Base-by-base conservation (phyloP, 495 filamentous ascomycete species). In the Peziza echinospora region DNA sequence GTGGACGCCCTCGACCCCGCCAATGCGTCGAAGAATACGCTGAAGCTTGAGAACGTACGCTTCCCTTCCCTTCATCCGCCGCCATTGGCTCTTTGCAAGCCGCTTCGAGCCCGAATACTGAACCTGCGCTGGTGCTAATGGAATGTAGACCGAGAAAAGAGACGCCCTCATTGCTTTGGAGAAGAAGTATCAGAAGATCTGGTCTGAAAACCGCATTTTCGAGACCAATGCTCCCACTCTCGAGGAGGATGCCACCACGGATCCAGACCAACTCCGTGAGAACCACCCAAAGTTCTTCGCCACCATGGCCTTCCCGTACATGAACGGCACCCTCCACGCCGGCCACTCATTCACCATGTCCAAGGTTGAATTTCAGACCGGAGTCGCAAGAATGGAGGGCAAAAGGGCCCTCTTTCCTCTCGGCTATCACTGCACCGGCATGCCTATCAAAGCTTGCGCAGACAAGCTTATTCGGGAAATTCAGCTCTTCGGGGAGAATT, bases 391-490 rank as follows among this genome's bases (percentile, higher is more conserved):
- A 28, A 91, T 94, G 85, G 73, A 89, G 62, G 89, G 89, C 51
- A 83, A 83, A 66, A 69, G 79, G 41, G 69, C 75, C 48, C 68
- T 96, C 40, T 94, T 87, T 63, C 89, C 89, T 45, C 74, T 82
- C 43, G 91, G 89, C 11, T 96, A 81, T 64, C 89, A 97, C 66
- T 91, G 84, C 64, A 94, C 91, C 0, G 89, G 89, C 59, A 87
- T 97, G 76, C 85, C 89, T 4, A 96, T 97, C 66, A 94, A 93
- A 62, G 85, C 89, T 4, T 92, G 82, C 58, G 87, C 89, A 22
- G 89, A 97, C 64, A 96, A 94, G 65, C 75, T 97, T 26, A 68
- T 70, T 41, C 78, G 87, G 46, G 91, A 97, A 59, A 73, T 93
- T 13, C 73, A 82, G 64, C 68, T 82, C 65, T 97, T 97, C 60